Evolutionary conservation across 768 basidiomycete species (phyloP).

Genomic region (Boletus sensibilis): DNA sequence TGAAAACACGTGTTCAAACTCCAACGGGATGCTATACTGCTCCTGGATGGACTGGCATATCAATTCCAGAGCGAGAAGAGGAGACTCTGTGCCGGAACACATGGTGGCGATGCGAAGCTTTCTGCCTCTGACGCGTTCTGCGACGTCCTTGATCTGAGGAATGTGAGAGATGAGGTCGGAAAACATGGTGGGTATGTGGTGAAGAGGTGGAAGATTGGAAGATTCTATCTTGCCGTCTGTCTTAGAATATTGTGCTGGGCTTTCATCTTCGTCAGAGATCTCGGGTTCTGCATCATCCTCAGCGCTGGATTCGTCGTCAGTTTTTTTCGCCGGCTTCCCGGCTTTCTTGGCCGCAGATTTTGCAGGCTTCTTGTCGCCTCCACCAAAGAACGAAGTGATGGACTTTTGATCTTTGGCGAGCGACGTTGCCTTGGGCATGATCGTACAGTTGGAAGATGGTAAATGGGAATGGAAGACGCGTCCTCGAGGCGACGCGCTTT

Average conservation of each 20-base stretch:
- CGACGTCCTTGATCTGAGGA: conserved; percentile 64
- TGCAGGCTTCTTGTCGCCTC: conserved; percentile 27
- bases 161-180: conserved; percentile 66
- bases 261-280: conserved; percentile 31
- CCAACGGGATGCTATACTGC: conserved; percentile 60
- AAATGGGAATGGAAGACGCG: conserved; percentile 11
- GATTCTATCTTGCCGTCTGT: conserved; percentile 45
- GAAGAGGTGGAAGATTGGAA: conserved; percentile 75
- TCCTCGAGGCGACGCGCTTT: conserved; percentile 3
- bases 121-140: conserved; percentile 66
- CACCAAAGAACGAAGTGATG: conserved; percentile 55
- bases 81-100: conserved; percentile 97
- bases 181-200: conserved; percentile 71
- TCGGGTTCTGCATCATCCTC: conserved; percentile 37
- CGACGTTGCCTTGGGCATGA: conserved; percentile 52
- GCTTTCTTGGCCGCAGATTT: conserved; percentile 27
- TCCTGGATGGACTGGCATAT: conserved; percentile 75
- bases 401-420: conserved; percentile 49
- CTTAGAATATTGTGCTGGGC: conserved; percentile 36
- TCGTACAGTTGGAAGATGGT: neutral
- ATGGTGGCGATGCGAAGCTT: conserved; percentile 94
- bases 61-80: conserved; percentile 83
- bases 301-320: conserved; percentile 31
- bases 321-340: conserved; percentile 33
- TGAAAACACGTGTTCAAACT: conserved; percentile 90